These are phyloP conservation scores for Aschersonia sp. DNA, from an alignment of 2,329 filamentous ascomycete genomes.

Conservation along the genomic window DNA sequence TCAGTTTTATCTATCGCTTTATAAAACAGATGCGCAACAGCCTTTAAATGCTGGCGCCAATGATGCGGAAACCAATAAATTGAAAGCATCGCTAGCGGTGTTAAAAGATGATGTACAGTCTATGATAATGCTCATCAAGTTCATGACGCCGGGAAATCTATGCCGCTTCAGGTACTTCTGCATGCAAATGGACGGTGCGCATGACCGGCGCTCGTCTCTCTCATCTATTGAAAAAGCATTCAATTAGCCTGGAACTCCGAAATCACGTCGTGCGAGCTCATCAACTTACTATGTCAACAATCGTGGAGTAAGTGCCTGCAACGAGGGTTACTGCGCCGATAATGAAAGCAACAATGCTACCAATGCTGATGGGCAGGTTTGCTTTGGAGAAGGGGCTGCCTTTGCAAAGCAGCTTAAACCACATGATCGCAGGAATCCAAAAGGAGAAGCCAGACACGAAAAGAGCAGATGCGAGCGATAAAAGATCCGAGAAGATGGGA, in stretches of 20 bases:
- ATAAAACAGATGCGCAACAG: too few relatives aligned
- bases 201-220: constrained; percentile 7
- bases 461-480: constrained; percentile 33
- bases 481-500: constrained; percentile 52
- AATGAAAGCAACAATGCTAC: constrained; percentile 12
- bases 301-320: constrained; percentile 15
- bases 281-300: constrained; percentile 14
- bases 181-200: constrained; percentile 8
- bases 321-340: constrained; percentile 13
- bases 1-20: too few relatives aligned
- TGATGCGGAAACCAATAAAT: too few relatives aligned
- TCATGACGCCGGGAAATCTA: neutral
- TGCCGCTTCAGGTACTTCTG: constrained; percentile 1
- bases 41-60: too few relatives aligned
- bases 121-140: neutral
- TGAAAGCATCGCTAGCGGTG: neutral
- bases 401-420: constrained; percentile 8
- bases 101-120: neutral
- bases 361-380: constrained; percentile 12
- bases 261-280: too few relatives aligned
- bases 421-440: constrained; percentile 10
- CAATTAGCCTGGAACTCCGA: neutral
- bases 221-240: constrained; percentile 5
- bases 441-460: constrained; percentile 23
- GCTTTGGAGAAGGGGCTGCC: constrained; percentile 11